Evolutionary conservation across 352 stramenopile species (phyloP).

Genomic region (Phytophthora megakarya): DNA sequence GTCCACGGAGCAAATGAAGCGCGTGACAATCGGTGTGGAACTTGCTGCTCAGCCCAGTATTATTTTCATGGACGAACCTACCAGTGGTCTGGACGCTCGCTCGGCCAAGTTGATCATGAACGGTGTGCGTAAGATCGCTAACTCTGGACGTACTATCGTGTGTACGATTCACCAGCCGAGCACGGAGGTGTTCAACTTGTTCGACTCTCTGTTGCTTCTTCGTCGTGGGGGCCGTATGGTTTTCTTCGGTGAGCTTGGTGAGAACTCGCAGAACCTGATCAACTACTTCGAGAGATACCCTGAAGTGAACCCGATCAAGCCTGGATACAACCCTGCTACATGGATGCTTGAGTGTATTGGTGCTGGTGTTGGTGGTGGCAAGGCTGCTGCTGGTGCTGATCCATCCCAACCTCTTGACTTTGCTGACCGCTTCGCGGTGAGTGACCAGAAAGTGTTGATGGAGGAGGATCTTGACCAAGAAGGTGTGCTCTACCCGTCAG

Average conservation of each 20-base stretch:
- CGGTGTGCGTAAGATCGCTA: conserved; percentile 30
- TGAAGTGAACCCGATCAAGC: conserved; percentile 48
- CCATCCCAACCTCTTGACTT: conserved; percentile 10
- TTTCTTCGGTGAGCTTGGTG: conserved; percentile 43
- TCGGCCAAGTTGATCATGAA: conserved; percentile 38
- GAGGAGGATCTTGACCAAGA: conserved; percentile 53
- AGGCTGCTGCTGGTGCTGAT: conserved; percentile 31
- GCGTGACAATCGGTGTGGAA: conserved; percentile 53
- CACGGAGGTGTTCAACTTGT: conserved; percentile 36
- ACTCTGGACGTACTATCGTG: conserved; percentile 24
- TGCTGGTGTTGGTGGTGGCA: conserved; percentile 26
- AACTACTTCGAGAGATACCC: conserved; percentile 70
- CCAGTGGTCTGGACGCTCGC: too few relatives aligned
- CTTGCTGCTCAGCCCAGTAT: conserved; percentile 79
- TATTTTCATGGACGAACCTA: conserved; percentile 43
- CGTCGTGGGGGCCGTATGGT: conserved; percentile 38
- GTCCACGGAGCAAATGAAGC: conserved; percentile 54
- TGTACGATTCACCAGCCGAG: conserved; percentile 30
- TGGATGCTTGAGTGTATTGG: conserved; percentile 39
- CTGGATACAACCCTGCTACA: conserved; percentile 56
- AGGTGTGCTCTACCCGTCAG: conserved; percentile 42
- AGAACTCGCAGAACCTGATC: conserved; percentile 53
- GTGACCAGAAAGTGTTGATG: conserved; percentile 44
- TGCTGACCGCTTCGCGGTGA: conserved; percentile 35
- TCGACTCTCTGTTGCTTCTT: conserved; percentile 32